Conservation (phyloP, 2,329 filamentous ascomycete genomes). For the Elsinoe perseae region DNA sequence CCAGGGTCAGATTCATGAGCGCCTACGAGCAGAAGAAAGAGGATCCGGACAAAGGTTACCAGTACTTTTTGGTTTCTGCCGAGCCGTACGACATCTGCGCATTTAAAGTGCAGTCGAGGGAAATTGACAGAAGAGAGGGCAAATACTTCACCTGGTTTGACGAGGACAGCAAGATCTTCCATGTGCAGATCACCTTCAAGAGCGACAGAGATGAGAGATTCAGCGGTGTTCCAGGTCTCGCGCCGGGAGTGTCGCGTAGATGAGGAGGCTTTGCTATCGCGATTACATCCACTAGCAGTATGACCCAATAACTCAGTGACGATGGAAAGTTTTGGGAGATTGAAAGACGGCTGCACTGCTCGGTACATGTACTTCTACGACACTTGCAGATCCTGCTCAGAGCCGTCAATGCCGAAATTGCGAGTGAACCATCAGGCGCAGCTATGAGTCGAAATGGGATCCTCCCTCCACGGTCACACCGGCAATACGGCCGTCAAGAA, state of each 20-base stretch:
- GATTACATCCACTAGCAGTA: background rate
- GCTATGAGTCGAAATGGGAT: too few species aligned
- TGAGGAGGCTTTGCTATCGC: background rate
- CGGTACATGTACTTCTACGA: too few species aligned
- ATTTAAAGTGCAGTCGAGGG: conserved; percentile 89
- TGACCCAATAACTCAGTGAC: background rate
- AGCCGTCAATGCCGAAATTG: too few species aligned
- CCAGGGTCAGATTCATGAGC: conserved; percentile 93
- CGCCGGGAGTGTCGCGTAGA: conserved; percentile 15
- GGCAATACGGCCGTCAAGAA: conserved; percentile 28
- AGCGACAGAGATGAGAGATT: conserved; percentile 93
- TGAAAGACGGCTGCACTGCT: background rate
- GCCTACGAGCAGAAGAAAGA: conserved; percentile 94
- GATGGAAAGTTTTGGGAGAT: background rate
- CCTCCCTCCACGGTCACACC: conserved; percentile 32
- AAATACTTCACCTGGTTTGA: conserved; percentile 94
- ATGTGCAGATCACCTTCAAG: conserved; percentile 96
- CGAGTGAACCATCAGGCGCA: too few species aligned
- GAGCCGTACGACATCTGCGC: conserved; percentile 97
- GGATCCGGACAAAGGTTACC: conserved; percentile 86
- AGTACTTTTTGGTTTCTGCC: conserved; percentile 89
- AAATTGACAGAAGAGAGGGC: conserved; percentile 83
- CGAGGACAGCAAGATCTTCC: conserved; percentile 91
- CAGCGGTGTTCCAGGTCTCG: conserved; percentile 56
- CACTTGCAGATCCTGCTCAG: too few species aligned